A percentile compares a stretch with the other conserved stretches of the same genome.
Evolutionary conservation across 257 asterid genomes (phyloP).

Genomic region (Henckelia pumila): DNA sequence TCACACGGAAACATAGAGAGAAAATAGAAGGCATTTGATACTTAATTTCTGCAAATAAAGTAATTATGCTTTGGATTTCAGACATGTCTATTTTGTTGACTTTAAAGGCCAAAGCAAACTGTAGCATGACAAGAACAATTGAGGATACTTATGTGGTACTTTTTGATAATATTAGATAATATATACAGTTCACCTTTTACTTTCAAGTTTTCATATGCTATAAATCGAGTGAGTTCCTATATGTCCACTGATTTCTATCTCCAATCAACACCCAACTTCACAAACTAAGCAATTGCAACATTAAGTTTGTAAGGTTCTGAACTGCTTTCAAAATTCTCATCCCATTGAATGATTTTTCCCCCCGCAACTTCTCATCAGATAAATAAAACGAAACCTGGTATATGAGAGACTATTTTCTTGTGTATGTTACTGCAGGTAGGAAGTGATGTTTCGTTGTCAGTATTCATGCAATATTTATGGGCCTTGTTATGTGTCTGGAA

Average conservation of each 20-base stretch:
- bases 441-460: background rate
- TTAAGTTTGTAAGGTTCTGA: background rate
- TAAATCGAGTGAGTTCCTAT: too few relatives aligned
- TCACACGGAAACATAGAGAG: background rate
- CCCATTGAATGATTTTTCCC: background rate
- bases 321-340: too few relatives aligned
- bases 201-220: too few relatives aligned
- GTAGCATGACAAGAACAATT: background rate
- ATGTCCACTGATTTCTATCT: background rate
- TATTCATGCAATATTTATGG: background rate
- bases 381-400: background rate
- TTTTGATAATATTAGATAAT: background rate
- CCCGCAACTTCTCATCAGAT: background rate
- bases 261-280: background rate
- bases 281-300: background rate
- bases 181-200: background rate
- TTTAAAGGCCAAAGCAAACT: background rate
- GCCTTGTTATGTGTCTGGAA: background rate
- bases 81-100: background rate
- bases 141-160: background rate
- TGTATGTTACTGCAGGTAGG: too few relatives aligned
- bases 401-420: background rate
- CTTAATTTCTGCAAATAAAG: background rate
- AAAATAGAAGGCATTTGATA: background rate
- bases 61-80: background rate